phyloP scores from a whole-genome alignment of 2,329 filamentous ascomycete species.

The Neonectria sp. region DNA sequence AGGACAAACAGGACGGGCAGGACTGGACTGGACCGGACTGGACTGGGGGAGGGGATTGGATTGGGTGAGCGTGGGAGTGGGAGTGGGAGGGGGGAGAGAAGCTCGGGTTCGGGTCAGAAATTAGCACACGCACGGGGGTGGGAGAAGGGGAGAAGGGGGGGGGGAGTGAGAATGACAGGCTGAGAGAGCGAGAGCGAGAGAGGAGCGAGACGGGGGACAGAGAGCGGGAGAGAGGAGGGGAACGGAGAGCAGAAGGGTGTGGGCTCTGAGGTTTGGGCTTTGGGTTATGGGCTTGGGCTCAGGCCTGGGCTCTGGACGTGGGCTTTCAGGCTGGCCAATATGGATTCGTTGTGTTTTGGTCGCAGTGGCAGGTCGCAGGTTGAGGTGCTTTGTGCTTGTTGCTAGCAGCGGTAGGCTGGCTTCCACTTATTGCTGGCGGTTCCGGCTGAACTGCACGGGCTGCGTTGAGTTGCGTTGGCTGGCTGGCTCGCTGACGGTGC shows the following conservation, averaged over 20 bases:
- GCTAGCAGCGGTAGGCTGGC: conserved; percentile 9
- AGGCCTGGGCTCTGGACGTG: conserved; percentile 9
- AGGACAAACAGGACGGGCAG: conserved; percentile 39
- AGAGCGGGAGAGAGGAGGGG: conserved; percentile 6
- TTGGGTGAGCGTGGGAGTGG: conserved; percentile 38
- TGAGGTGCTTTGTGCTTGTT: conserved; percentile 1
- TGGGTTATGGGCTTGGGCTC: conserved; percentile 9
- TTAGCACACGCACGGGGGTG: conserved; percentile 41
- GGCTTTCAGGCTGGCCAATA: conserved; percentile 9
- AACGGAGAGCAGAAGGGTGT: background rate
- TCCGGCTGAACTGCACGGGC: conserved; percentile 3
- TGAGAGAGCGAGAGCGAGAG: conserved; percentile 15
- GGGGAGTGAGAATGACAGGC: conserved; percentile 21
- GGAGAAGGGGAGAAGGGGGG: conserved; percentile 23
- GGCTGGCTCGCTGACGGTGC: background rate
- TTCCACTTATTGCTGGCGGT: conserved; percentile 3
- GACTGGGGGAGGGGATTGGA: conserved; percentile 40
- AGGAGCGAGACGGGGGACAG: background rate
- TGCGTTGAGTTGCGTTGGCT: background rate
- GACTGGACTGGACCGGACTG: conserved; percentile 33
- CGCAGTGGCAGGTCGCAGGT: conserved; percentile 18
- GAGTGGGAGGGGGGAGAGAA: conserved; percentile 35
- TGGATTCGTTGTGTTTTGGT: background rate
- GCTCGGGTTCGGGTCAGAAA: conserved; percentile 46
- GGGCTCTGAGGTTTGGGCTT: conserved; percentile 1